Percentiles rank a stretch among this genome's conserved stretches.
phyloP scores from a whole-genome alignment of 2,329 filamentous ascomycete genomes.

The Beauveria brongniartii region DNA sequence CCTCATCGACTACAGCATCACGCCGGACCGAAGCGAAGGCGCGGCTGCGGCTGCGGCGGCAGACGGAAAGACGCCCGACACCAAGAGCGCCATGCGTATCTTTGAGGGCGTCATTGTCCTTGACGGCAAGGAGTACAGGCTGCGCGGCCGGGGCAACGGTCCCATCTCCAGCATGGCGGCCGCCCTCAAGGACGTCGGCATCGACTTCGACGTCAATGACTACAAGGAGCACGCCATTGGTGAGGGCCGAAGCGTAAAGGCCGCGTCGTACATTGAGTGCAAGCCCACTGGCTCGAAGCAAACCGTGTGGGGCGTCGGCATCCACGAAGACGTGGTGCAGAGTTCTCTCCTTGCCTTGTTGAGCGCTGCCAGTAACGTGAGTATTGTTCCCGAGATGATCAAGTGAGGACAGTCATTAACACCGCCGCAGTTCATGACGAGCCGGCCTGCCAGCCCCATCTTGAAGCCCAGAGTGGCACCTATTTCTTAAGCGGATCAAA shows the following conservation, averaged over 20 bases:
- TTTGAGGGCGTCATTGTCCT: conserved; percentile 82
- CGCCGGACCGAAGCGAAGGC: conserved; percentile 62
- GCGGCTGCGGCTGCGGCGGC: conserved; percentile 71
- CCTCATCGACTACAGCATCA: conserved; percentile 87
- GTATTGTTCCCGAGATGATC: conserved; percentile 25
- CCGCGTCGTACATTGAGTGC: conserved; percentile 93
- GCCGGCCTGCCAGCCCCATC: background rate
- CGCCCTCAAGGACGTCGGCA: conserved; percentile 68
- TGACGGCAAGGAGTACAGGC: conserved; percentile 69
- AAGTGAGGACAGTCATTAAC: background rate
- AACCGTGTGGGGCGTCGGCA: conserved; percentile 82
- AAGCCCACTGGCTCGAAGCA: conserved; percentile 57
- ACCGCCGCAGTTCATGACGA: background rate
- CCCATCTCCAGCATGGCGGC: conserved; percentile 83
- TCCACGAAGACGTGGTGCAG: conserved; percentile 88
- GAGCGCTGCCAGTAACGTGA: conserved; percentile 77
- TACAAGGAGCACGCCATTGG: conserved; percentile 97
- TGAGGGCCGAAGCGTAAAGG: conserved; percentile 72
- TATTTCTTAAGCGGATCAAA: background rate
- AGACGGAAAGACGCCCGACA: conserved; percentile 65
- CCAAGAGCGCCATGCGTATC: conserved; percentile 66
- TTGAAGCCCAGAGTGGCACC: conserved; percentile 6
- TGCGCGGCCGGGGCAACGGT: conserved; percentile 78
- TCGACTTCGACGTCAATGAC: conserved; percentile 83
- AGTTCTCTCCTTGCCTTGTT: conserved; percentile 80